Conservation (phyloP, 2,329 filamentous ascomycete species). For the Fusarium xylarioides region DNA sequence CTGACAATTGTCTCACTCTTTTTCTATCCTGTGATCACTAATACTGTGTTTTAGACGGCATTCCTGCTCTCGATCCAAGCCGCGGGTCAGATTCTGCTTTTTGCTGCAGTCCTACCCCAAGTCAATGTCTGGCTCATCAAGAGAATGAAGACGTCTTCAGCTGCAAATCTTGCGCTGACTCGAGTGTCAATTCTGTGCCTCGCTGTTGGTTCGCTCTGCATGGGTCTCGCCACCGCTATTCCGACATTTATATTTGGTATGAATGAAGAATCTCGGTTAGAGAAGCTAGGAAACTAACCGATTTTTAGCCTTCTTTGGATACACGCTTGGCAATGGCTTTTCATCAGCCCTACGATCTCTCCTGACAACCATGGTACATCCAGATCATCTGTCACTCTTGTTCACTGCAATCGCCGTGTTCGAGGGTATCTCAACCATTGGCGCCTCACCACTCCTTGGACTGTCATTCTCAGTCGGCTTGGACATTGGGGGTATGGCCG, state of each 20-base stretch:
- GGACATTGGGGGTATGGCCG: background rate
- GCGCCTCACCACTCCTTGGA: background rate
- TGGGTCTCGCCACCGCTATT: background rate
- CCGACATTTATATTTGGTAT: background rate
- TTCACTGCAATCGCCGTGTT: background rate
- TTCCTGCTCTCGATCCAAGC: background rate
- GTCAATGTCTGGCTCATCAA: background rate
- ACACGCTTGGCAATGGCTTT: background rate
- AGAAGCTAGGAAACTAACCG: background rate
- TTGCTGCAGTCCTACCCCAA: background rate
- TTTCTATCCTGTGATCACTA: background rate
- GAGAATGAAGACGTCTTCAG: background rate
- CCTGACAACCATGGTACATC: background rate
- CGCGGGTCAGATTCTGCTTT: background rate
- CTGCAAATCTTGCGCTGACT: background rate
- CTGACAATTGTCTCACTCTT: too few species aligned
- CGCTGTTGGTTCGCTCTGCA: background rate
- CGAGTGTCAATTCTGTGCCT: background rate
- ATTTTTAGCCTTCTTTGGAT: background rate
- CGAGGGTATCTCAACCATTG: background rate
- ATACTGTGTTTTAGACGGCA: background rate
- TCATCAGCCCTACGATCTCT: background rate
- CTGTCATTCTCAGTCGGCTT: background rate
- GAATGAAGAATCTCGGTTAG: too few species aligned
- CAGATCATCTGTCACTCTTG: background rate